Base-by-base conservation (phyloP, 495 filamentous ascomycete genomes). In the Penicillium flavigenum region DNA sequence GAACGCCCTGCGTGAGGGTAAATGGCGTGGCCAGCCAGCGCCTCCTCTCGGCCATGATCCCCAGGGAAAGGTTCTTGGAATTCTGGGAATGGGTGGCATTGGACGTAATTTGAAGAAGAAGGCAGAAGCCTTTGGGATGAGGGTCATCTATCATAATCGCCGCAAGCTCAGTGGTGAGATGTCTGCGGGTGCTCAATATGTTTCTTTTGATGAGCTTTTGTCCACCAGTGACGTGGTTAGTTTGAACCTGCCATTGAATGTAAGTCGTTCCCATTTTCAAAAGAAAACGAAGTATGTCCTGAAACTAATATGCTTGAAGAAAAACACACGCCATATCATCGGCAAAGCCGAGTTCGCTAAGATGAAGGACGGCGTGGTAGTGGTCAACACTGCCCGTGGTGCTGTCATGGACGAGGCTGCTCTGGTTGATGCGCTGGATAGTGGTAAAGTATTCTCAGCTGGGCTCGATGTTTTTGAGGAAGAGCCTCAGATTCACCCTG, bases 61-160 rank as follows among this genome's bases (percentile, higher is more conserved):
- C 1, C 69, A 81, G 41, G 87, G 87, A 9, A 83, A 88, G 60
- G 78, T 80, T 39, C 75, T 89, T 3, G 88, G 88, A 0, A 89
- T 96, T 55, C 65, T 96, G 38, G 91, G 91, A 8, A 92, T 96
- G 88, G 91, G 91, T 9, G 90, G 91, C 0, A 96, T 96, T 50
- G 91, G 91, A 1, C 76, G 82, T 4, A 80, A 83, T 56, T 47
- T 83, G 62, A 74, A 84, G 63, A 72, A 68, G 53, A 80, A 81
- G 68, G 84, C 80, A 0, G 72, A 75, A 59, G 82, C 78, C 8
- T 85, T 89, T 62, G 84, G 84, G 0, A 88, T 89, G 85, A 78
- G 69, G 47, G 80, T 88, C 5, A 75, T 83, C 31, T 93, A 93
- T 60, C 76, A 89, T 60, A 93, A 92, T 67, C 77, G 79, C 8